Base-by-base conservation (phyloP, 225 moss, liverwort and hornwort species). In the Ulota crispa region DNA sequence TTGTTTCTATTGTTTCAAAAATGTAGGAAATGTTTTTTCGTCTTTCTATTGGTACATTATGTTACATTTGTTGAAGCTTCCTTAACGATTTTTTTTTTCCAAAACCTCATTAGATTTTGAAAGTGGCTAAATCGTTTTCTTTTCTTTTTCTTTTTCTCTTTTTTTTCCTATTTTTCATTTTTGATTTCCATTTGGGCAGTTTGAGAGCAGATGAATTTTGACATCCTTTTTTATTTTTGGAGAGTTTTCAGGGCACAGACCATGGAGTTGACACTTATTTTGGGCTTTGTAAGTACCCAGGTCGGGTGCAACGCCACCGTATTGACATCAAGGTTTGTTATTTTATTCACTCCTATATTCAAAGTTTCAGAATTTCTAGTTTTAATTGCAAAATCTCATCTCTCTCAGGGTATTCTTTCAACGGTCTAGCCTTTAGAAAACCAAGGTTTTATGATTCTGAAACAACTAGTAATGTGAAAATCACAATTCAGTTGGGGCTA, bases 241-340 rank as follows among this genome's bases (percentile, higher is more conserved):
- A 69, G 69, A 11, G 41, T 41, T 56, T 79, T 67, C 60, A 98
- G 97, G 94, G 80, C 36, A 81, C 84, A 47, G 90, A 88, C 60
- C 78, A 82, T 66, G 90, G 90, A 67, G 96, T 96, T 53, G 96
- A 93, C 78, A 95, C 96, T 63, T 99, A 93, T 80, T 96, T 93
- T 80, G 99, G 99, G 10, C 94, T 99, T n/a, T 99, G 99, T 71
- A 96, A 94, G 81, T 93, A 90, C 76, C 94, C 96, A 52, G 99
- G 96, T 31, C 92, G 94, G 73, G 89, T 92, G 78, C 94, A 89
- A 80, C 94, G 99, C 36, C 99, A 95, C 70, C 99, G 99, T 27
- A 82, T 99, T 67, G 99, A 99, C 85, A 75, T 96, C 21, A 99
- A 99, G 93, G 97, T 93, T 81, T 8, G 80, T 4, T 20, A 28